Evolutionary conservation across 2,329 filamentous ascomycete species (phyloP), one percentile per base, ranked within the genome.

Genomic region (Rutstroemia sp.): DNA sequence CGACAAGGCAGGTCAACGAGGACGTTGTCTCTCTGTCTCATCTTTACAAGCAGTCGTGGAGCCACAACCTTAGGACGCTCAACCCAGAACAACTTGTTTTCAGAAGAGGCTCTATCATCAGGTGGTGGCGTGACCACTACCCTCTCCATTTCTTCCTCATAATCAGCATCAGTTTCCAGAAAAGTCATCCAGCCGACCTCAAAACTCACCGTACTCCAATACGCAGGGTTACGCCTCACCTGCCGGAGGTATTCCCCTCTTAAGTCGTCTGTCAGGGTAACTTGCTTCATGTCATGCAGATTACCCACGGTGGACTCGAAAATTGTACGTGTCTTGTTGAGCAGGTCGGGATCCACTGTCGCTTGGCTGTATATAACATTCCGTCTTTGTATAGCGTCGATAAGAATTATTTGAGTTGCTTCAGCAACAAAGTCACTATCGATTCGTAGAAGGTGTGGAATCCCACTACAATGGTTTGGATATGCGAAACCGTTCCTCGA

Each of bases 11-110:
- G 2, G 1, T 14, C 8, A 5, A 7, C 2, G 2, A 21, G 10
- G 2, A 1, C 5, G 0, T 37, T 16, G 17, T 4, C 19, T 0
- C 4, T 0, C 2, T 9, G 30, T 10, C 3, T 9, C 17, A 5
- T 21, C 1, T 4, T n/a, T 34, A 34, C 4, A 12, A 34, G 2
- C 9, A 34, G 30, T 34, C 3, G 30, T 34, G 30, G 30, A 34
- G 5, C 1, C 2, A n/a, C 19, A 38, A n/a, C 2, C 17, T 21
- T 25, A 9, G 48, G 30, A 16, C 30, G 34, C 27, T 49, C 30
- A n/a, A 37, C 19, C 48, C 30, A 49, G 30, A 49, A 38, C 21
- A 37, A 38, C 8, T 19, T 23, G 17, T 23, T 16, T 10, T 10
- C 17, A 17, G 19, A 37, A 25, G 12, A 5, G 5, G 1, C 2